Evolutionary conservation across 192 early-diverging fungal genomes (phyloP), one percentile per base, ranked within the genome.

Genomic region (Coemansia umbellata): DNA sequence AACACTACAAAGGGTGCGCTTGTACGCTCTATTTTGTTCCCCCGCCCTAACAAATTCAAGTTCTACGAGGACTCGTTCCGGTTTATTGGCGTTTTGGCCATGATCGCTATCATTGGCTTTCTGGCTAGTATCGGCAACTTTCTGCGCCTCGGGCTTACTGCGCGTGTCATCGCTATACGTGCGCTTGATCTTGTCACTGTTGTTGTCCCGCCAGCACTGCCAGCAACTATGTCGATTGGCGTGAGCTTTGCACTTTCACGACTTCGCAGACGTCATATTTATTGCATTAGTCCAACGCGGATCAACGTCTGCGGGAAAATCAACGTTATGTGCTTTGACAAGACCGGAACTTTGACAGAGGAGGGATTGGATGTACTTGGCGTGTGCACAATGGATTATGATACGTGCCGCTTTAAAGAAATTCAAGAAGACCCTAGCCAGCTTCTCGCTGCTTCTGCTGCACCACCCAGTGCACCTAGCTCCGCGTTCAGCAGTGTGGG

Each of bases 221-320:
- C 97, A 0, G 93, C 95, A 3, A 98, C 97, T 6, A 94, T 99
- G 91, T 89, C 89, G 2, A 92, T 99, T 50, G 97, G 97, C 21
- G 95, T 93, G 15, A 89, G 84, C 54, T 98, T 99, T 84, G 94
- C 97, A 13, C 89, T 98, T 31, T 62, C 74, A 4, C 82, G 95
- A 9, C 72, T 99, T 49, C 86, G 88, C 40, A 82, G 84, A 36
- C 56, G 73, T 15, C 79, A 85, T 18, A 95, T 99, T 30, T 97
- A 90, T 69, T 99, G 95, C 67, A 95, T 91, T 45, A 87, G 85
- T 39, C 94, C 95, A 4, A 87, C 91, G 8, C 82, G 86, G 14
- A 94, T 99, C 39, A 99, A 96, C 52, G 88, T 98, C 32, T 91
- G 92, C 53, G 97, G 97, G 41, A 96, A 96, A 53, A 74, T 99